Conservation (phyloP, 352 stramenopile species). For the Blastocystis sp. region DNA sequence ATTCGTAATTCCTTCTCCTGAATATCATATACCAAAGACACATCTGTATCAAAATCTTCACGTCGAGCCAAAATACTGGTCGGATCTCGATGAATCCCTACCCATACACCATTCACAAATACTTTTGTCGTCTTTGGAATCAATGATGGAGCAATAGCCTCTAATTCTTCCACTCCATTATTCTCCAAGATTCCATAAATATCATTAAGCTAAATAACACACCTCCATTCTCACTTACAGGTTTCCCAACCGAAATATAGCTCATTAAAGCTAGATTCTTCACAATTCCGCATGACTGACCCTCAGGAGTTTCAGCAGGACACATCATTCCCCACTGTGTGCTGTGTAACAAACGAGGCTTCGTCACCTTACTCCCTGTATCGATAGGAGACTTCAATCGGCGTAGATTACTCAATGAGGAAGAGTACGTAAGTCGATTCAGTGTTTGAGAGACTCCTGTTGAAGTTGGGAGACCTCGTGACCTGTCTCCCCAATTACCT, state of each 20-base stretch:
- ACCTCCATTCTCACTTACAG: not conserved
- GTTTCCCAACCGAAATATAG: conserved; percentile 90
- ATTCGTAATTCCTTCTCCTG: conserved; percentile 96
- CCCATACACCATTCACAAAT: conserved; percentile 99
- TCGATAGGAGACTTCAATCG: conserved; percentile 97
- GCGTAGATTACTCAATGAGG: conserved; percentile 94
- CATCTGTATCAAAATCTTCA: conserved; percentile 95
- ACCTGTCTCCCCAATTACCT: conserved; percentile 96
- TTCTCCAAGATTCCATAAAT: conserved; percentile 98
- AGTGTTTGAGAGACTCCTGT: conserved; percentile 98
- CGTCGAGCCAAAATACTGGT: conserved; percentile 89
- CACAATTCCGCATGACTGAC: conserved; percentile 79
- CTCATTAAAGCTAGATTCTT: conserved; percentile 99
- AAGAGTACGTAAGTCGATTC: conserved; percentile 97
- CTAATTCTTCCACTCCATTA: conserved; percentile 93
- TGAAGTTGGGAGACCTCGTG: conserved; percentile 81
- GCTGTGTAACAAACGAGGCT: conserved; percentile 98
- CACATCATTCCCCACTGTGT: conserved; percentile 99
- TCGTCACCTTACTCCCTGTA: conserved; percentile 95
- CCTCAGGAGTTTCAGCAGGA: conserved; percentile 76
- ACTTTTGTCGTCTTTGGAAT: conserved; percentile 98
- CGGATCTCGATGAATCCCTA: conserved; percentile 94
- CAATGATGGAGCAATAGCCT: conserved; percentile 92
- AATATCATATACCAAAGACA: conserved; percentile 95
- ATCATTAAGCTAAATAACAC: conserved; percentile 77